Evolutionary conservation across 1,284 basidiomycete species (phyloP).

Genomic region (Cutaneotrichosporon sp.): DNA sequence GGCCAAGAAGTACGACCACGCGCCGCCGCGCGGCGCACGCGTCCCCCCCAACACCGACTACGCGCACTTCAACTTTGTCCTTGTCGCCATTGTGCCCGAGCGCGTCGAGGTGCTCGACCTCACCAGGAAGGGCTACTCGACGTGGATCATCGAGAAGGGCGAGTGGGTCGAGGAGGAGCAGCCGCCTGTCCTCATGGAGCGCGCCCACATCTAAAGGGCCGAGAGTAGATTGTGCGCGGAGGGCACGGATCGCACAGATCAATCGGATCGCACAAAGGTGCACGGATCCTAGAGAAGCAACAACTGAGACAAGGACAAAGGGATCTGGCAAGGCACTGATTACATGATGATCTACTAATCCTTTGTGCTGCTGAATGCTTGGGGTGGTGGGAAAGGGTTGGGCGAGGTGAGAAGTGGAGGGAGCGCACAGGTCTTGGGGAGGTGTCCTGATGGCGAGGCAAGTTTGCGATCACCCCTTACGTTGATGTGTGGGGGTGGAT

Average conservation of each 20-base stretch:
- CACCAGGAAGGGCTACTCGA: neutral
- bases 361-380: neutral
- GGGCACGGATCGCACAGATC: neutral
- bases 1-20: conserved; percentile 14
- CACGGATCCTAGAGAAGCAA: conserved; percentile 1
- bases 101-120: conserved; percentile 19
- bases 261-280: neutral
- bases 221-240: neutral
- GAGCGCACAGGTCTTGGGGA: too few relatives aligned
- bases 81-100: conserved; percentile 12
- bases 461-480: too few relatives aligned
- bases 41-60: conserved; percentile 13
- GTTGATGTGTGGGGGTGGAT: too few relatives aligned
- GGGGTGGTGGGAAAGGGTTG: neutral
- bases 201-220: conserved; percentile 4
- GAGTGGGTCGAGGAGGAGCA: conserved; percentile 8
- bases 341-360: neutral
- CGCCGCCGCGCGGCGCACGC: conserved; percentile 6
- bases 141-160: conserved; percentile 13
- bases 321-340: neutral
- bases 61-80: conserved; percentile 18
- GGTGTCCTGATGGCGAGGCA: too few relatives aligned
- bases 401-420: too few relatives aligned
- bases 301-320: neutral
- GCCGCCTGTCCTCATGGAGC: conserved; percentile 3